Base-by-base conservation (phyloP, 345 rosid species). In the Lagerstroemia speciosa region DNA sequence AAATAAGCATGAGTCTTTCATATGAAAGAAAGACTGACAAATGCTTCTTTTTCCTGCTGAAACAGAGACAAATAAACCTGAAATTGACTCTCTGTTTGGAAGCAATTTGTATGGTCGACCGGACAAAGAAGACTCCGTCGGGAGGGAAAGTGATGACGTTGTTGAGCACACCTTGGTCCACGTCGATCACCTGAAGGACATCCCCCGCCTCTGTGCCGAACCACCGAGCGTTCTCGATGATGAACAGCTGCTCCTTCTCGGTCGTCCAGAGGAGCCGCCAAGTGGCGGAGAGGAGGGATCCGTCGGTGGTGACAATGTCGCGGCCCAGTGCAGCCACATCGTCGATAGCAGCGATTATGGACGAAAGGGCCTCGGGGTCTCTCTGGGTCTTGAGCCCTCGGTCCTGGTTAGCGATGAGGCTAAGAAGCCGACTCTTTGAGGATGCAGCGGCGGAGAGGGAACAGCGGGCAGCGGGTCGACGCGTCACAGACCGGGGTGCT, bases 111-210 rank as follows among this genome's bases (percentile, higher is more conserved):
- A 93, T 80, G 36, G 29, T 64, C 27, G 97, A 90, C 65, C 97
- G 79, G 22, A 93, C 97, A 65, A 90, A 90, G 93, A 93, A 93
- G 24, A 83, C 96, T 0, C 98, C 98, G 31, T 89, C 79, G 2
- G 94, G 97, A 0, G 98, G 98, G 85, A 93, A 90, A 12, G 96
- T 90, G 72, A 93, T 93, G 2, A 87, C 98, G 68, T 90, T 93
- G 61, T 84, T 89, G 31, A 93, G 91, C 50, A 46, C 66, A 70
- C n/a, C 67, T 41, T 74, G 78, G 69, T 81, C 80, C 3, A 89
- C 96, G 69, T 93, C 93, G 70, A 93, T 90, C 69, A 89, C 97
- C 86, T 93, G 98, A 76, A 93, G 78, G 48, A 93, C 88, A 65
- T 87, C 98, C 22, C 97, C 98, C 17, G 93, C 80, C 68, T 71